phyloP scores from a whole-genome alignment of 2,329 filamentous ascomycete genomes.

The Amauroascus verrucosus region DNA sequence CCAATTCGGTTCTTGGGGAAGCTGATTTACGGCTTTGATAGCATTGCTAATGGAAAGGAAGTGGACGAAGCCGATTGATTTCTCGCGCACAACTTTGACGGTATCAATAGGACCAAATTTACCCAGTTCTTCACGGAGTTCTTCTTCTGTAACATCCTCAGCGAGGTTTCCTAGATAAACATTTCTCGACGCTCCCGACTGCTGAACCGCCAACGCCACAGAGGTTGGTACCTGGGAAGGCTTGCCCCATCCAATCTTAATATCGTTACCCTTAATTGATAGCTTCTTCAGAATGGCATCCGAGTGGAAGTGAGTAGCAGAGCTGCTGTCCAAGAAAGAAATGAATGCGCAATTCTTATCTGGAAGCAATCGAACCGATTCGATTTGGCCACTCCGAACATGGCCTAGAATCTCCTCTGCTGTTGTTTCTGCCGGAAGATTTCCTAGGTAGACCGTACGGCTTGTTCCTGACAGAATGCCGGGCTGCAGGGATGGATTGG shows the following conservation, averaged over 20 bases:
- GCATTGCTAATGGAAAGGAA: slow-evolving; percentile 96
- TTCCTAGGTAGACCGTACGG: slow-evolving; percentile 92
- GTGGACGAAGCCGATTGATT: slow-evolving; percentile 95
- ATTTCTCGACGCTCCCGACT: slow-evolving; percentile 91
- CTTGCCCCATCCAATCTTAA: slow-evolving; percentile 99
- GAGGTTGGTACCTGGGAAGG: slow-evolving; percentile 96
- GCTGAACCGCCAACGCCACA: slow-evolving; percentile 92
- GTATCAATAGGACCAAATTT: slow-evolving; percentile 97
- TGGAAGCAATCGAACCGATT: slow-evolving; percentile 90
- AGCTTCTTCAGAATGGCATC: slow-evolving; percentile 99
- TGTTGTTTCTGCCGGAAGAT: slow-evolving; percentile 94
- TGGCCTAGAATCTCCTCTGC: slow-evolving; percentile 95
- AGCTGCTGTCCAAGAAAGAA: slow-evolving; percentile 94
- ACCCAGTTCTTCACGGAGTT: slow-evolving; percentile 84
- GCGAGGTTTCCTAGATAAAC: slow-evolving; percentile 91
- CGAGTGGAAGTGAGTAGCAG: slow-evolving; percentile 96
- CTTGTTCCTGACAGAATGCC: slow-evolving; percentile 81
- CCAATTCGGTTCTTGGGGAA: slow-evolving; percentile 95
- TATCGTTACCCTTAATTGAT: slow-evolving; percentile 95
- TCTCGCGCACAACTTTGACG: slow-evolving; percentile 94
- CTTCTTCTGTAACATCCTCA: slow-evolving; percentile 82
- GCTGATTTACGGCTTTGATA: slow-evolving; percentile 93
- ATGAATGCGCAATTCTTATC: slow-evolving; percentile 99
- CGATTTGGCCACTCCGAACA: slow-evolving; percentile 93
- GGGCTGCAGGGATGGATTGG: slow-evolving; percentile 66